Conservation (phyloP, 805 yeast species). For the Ogataea chonburiensis region DNA sequence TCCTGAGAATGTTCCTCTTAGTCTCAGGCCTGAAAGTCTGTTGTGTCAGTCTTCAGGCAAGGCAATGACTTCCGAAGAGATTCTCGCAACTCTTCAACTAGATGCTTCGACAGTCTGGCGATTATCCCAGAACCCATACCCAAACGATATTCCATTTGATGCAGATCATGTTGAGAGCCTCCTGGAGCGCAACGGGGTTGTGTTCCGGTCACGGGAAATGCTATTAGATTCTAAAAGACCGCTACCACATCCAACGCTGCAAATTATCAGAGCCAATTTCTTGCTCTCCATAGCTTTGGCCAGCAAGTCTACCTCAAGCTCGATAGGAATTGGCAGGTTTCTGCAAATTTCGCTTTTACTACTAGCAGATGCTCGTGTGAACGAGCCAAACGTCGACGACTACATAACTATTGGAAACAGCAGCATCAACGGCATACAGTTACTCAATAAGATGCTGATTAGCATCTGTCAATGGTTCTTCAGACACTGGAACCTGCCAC, state of each 20-base stretch:
- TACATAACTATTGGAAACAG: conserved; percentile 3
- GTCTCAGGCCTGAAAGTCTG: too few species aligned
- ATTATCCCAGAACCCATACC: conserved; percentile 1
- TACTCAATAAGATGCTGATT: conserved; percentile 16
- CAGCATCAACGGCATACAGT: conserved; percentile 12
- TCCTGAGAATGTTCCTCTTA: not conserved
- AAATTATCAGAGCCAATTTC: conserved; percentile 15
- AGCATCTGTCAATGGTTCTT: conserved; percentile 12
- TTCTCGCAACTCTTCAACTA: not conserved
- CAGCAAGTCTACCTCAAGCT: not conserved
- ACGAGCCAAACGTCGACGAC: conserved; percentile 15
- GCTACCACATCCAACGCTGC: conserved; percentile 13
- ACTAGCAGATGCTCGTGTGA: conserved; percentile 17
- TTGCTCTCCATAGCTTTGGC: not conserved
- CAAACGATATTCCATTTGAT: conserved; percentile 2
- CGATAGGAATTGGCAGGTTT: not conserved
- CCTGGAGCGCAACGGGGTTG: conserved; percentile 2
- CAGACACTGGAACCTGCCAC: not conserved
- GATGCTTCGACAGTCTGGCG: conserved; percentile 2
- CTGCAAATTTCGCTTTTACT: conserved; percentile 7
- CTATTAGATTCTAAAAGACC: conserved; percentile 12
- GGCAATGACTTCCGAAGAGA: not conserved
- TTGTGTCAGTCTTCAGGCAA: not conserved
- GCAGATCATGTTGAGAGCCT: conserved; percentile 3
- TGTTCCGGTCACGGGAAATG: conserved; percentile 1